A percentile compares a stretch with the other conserved stretches of the same genome.
These are phyloP conservation scores for Daedalea quercina DNA, from an alignment of 768 basidiomycete species.

Conservation along the genomic window DNA sequence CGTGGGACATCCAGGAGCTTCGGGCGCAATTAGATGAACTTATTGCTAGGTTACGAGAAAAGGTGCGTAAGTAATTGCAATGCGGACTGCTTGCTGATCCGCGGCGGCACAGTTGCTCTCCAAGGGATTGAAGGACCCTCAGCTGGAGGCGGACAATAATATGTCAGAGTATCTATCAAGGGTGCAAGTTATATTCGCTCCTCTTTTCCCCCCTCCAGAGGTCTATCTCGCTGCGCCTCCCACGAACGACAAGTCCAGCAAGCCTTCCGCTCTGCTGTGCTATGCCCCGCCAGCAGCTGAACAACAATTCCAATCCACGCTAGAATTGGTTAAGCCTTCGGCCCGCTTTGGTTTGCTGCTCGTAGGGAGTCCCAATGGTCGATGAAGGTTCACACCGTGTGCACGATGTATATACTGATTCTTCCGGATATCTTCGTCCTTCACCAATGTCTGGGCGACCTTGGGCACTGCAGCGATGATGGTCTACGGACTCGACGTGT, in stretches of 20 bases:
- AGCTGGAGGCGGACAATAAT: not conserved
- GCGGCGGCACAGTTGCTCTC: not conserved
- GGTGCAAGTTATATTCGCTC: constrained; percentile 56
- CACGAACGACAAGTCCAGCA: constrained; percentile 8
- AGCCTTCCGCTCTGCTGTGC: constrained; percentile 36
- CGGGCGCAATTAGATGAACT: constrained; percentile 1
- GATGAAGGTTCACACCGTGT: constrained; percentile 11
- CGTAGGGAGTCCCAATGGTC: constrained; percentile 38
- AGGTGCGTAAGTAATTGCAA: constrained; percentile 3
- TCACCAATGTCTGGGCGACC: not conserved
- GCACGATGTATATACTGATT: constrained; percentile 1
- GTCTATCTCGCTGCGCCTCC: not conserved
- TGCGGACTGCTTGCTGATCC: not conserved
- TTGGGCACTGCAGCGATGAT: not conserved
- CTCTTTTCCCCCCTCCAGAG: constrained; percentile 41
- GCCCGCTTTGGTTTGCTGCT: constrained; percentile 72
- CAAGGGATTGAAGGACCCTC: not conserved
- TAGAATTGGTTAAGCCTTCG: constrained; percentile 64
- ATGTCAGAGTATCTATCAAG: constrained; percentile 41
- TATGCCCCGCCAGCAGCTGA: constrained; percentile 48
- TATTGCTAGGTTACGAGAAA: not conserved
- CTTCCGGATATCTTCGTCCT: not conserved
- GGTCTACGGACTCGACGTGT: no score
- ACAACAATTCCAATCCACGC: constrained; percentile 47
- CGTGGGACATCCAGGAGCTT: constrained; percentile 7